phyloP scores from a whole-genome alignment of 2,329 filamentous ascomycete species.

The Ceratocystis ficicola region DNA sequence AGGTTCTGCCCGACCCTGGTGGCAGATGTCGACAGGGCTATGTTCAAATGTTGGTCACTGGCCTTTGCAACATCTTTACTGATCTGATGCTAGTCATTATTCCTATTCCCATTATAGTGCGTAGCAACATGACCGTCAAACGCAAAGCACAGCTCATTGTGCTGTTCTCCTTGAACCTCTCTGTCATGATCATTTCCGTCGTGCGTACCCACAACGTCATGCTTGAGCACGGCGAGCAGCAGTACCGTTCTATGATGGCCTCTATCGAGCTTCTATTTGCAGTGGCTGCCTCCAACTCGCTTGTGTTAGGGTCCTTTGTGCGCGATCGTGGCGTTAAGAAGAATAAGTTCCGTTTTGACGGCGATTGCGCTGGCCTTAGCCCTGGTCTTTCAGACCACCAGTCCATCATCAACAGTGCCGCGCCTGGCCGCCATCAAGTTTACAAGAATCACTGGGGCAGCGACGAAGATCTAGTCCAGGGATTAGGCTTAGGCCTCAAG shows the following conservation, averaged over 20 bases:
- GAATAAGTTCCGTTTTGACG: conserved; percentile 54
- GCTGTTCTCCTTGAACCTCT: conserved; percentile 74
- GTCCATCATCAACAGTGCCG: conserved; percentile 25
- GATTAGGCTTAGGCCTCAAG: conserved; percentile 58
- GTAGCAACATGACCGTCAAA: conserved; percentile 61
- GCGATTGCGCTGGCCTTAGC: conserved; percentile 17
- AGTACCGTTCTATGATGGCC: conserved; percentile 76
- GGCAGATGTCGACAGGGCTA: conserved; percentile 76
- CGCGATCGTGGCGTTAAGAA: conserved; percentile 86
- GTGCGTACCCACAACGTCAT: conserved; percentile 76
- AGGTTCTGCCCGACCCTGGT: conserved; percentile 75
- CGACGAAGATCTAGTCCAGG: conserved; percentile 78
- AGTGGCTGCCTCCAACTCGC: conserved; percentile 71
- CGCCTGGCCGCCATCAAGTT: conserved; percentile 36
- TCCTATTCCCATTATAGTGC: conserved; percentile 76
- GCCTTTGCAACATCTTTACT: conserved; percentile 75
- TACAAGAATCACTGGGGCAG: conserved; percentile 60
- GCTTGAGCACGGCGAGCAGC: conserved; percentile 56
- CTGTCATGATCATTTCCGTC: conserved; percentile 65
- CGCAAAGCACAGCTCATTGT: conserved; percentile 68
- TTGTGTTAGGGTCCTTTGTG: conserved; percentile 86
- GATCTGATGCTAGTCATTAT: conserved; percentile 80
- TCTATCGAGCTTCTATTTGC: conserved; percentile 85
- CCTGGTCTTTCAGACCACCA: conserved; percentile 13
- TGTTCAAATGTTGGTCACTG: conserved; percentile 79